These are phyloP conservation scores for Mortierella sp. DNA, from an alignment of 371 early-diverging fungal genomes.

Conservation along the genomic window DNA sequence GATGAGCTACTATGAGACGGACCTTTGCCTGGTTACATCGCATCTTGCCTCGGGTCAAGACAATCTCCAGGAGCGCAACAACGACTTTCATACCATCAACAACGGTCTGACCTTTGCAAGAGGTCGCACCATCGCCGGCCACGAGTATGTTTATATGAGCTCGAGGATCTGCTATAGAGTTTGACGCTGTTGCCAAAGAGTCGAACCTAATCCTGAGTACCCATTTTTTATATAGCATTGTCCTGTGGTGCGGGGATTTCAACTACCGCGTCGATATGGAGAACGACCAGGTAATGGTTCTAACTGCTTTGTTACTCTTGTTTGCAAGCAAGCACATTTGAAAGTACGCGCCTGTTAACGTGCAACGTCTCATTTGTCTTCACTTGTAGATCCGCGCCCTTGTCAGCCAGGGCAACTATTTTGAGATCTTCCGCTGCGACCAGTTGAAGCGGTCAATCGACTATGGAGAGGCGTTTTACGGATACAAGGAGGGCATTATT, in stretches of 20 bases:
- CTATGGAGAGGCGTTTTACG: slow-evolving; percentile 77
- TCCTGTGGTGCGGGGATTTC: slow-evolving; percentile 93
- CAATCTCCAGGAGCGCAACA: slow-evolving; percentile 86
- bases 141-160: slow-evolving; percentile 67
- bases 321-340: too few species aligned
- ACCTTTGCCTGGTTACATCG: slow-evolving; percentile 89
- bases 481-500: slow-evolving; percentile 86
- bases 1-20: slow-evolving; percentile 88
- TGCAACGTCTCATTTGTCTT: neutral
- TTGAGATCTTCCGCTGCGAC: slow-evolving; percentile 56
- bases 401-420: slow-evolving; percentile 48
- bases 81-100: slow-evolving; percentile 86
- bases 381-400: slow-evolving; percentile 22
- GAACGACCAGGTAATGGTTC: slow-evolving; percentile 73
- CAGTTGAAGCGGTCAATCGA: slow-evolving; percentile 80
- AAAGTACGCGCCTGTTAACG: too few species aligned
- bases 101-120: slow-evolving; percentile 79
- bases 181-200: neutral
- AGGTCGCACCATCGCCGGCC: slow-evolving; percentile 78
- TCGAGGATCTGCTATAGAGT: neutral
- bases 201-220: neutral
- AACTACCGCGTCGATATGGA: slow-evolving; percentile 87
- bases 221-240: slow-evolving; percentile 61
- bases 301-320: too few species aligned
- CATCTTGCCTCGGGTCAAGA: slow-evolving; percentile 95